Conservation (phyloP, 305 asterid species). For the Solanum hybrid region DNA sequence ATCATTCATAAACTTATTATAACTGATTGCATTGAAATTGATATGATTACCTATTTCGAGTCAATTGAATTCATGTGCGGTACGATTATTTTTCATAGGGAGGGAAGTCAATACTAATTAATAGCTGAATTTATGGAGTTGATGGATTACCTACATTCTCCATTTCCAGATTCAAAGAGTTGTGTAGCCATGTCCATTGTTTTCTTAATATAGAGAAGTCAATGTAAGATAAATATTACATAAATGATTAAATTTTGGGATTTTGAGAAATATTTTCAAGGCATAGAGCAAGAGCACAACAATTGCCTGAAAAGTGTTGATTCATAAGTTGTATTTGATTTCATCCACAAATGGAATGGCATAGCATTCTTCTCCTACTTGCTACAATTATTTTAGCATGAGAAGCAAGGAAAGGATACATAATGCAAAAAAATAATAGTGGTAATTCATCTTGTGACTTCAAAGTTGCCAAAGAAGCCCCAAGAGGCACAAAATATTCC, state of each 20-base stretch:
- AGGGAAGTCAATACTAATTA: too few species aligned
- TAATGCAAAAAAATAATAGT: not conserved
- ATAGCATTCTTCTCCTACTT: not conserved
- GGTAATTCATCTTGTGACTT: not conserved
- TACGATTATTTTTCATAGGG: too few species aligned
- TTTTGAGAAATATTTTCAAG: not conserved
- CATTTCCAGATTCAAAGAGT: too few species aligned
- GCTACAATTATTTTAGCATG: not conserved
- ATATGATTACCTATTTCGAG: too few species aligned
- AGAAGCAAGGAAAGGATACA: not conserved
- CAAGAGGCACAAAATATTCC: not conserved
- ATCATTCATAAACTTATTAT: too few species aligned
- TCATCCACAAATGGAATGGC: not conserved
- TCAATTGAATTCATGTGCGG: too few species aligned
- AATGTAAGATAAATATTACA: not conserved
- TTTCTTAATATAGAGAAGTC: not conserved
- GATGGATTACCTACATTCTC: too few species aligned
- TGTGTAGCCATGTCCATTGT: not conserved
- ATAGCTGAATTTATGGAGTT: too few species aligned
- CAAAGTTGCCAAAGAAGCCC: not conserved
- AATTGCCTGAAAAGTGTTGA: not conserved
- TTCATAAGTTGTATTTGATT: not conserved
- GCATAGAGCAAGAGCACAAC: not conserved
- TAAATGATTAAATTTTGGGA: not conserved
- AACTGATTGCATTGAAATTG: too few species aligned